Conservation (phyloP, 129 eudicot genomes). For the Tagetes patula region DNA sequence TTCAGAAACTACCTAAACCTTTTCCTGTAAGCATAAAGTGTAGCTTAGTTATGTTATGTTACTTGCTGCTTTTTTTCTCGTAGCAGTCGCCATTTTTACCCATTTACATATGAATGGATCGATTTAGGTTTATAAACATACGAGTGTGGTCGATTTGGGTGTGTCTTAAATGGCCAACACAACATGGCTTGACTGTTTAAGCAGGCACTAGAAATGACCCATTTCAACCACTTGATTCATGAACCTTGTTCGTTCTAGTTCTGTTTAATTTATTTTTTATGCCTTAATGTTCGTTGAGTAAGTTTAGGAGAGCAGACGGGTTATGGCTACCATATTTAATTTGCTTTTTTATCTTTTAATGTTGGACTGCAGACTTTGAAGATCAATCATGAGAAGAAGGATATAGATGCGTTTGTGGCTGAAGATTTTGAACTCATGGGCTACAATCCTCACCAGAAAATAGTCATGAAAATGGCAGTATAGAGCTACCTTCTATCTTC, state of each 20-base stretch:
- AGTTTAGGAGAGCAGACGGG: neutral
- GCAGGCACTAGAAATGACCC: neutral
- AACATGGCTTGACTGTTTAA: neutral
- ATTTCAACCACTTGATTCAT: neutral
- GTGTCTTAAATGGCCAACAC: neutral
- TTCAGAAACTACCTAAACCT: slow-evolving; percentile 74
- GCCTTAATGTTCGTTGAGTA: neutral
- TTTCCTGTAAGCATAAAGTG: slow-evolving; percentile 63
- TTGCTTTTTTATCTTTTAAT: neutral
- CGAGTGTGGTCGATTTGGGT: too few species aligned
- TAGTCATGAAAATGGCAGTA: slow-evolving; percentile 92
- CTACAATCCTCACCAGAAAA: slow-evolving; percentile 81
- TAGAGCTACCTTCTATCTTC: slow-evolving; percentile 26
- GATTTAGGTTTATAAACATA: neutral
- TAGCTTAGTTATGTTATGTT: neutral
- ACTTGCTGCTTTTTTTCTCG: neutral
- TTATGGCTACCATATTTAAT: neutral
- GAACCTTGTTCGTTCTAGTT: neutral
- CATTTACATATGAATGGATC: neutral
- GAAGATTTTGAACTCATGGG: slow-evolving; percentile 71
- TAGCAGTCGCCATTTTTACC: neutral
- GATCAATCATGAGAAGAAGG: slow-evolving; percentile 67
- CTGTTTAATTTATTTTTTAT: neutral
- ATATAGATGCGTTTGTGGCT: slow-evolving; percentile 70
- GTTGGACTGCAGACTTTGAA: slow-evolving; percentile 53